These are phyloP conservation scores for Pyronema domesticum DNA, from an alignment of 495 filamentous ascomycete genomes.

Conservation along the genomic window DNA sequence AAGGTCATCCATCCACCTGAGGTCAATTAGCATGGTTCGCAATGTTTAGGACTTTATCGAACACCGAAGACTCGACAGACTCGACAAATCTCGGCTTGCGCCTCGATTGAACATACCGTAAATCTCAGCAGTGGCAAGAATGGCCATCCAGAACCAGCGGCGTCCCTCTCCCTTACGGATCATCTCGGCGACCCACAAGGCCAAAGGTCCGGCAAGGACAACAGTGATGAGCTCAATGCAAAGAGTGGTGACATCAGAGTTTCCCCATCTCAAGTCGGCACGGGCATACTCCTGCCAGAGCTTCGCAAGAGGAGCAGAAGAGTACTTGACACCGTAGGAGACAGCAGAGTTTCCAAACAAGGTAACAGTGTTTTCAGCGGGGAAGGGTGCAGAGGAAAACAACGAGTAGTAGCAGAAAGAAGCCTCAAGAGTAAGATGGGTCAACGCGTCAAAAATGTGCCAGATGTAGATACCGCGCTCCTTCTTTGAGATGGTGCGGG, in stretches of 20 bases:
- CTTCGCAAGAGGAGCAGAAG: constrained; percentile 41
- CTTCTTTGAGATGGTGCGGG: constrained; percentile 31
- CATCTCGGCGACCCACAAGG: constrained; percentile 50
- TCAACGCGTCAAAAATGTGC: constrained; percentile 83
- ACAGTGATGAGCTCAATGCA: constrained; percentile 78
- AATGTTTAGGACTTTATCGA: neutral
- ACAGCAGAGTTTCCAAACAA: constrained; percentile 28
- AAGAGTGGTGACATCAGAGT: constrained; percentile 58
- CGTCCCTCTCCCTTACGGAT: constrained; percentile 41
- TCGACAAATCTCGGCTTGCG: neutral
- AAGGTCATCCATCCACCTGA: constrained; percentile 72
- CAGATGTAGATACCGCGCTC: constrained; percentile 73
- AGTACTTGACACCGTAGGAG: constrained; percentile 58
- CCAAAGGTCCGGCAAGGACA: constrained; percentile 53
- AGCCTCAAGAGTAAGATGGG: constrained; percentile 76
- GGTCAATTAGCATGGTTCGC: constrained; percentile 10
- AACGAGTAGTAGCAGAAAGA: constrained; percentile 87
- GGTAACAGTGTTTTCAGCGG: constrained; percentile 22
- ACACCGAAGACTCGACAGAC: neutral
- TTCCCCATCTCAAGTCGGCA: constrained; percentile 70
- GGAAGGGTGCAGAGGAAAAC: constrained; percentile 42
- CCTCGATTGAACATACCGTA: constrained; percentile 38
- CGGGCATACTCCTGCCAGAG: constrained; percentile 90
- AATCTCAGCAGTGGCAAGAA: constrained; percentile 79
- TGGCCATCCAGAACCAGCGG: constrained; percentile 49